Evolutionary conservation across 2,329 filamentous ascomycete species (phyloP).

Genomic region (Torrubiellomyces zombiae): DNA sequence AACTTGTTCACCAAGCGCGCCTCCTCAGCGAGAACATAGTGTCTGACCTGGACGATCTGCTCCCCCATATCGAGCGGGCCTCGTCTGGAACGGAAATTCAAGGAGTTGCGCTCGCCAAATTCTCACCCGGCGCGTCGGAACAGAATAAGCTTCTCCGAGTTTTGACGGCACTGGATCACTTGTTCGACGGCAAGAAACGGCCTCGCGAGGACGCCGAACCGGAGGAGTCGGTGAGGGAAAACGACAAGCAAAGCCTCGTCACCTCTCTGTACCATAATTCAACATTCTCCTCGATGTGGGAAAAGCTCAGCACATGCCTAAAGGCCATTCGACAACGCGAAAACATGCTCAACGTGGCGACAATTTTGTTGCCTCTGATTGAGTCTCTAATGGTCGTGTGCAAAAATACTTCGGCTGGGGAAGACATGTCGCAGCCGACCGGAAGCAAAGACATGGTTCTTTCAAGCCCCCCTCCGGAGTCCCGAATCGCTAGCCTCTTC

Average conservation of each 20-base stretch:
- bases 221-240: conserved; percentile 34
- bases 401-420: conserved; percentile 82
- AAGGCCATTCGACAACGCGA: conserved; percentile 78
- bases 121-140: conserved; percentile 88
- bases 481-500: conserved; percentile 76
- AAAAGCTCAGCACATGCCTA: conserved; percentile 77
- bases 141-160: conserved; percentile 91
- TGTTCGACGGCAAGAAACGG: conserved; percentile 72
- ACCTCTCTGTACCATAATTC: conserved; percentile 78
- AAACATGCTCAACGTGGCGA: conserved; percentile 93
- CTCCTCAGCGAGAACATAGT: conserved; percentile 72
- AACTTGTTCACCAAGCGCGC: conserved; percentile 78
- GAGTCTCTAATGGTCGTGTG: conserved; percentile 98
- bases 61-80: conserved; percentile 74
- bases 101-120: conserved; percentile 82
- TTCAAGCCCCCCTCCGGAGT: conserved; percentile 60
- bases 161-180: conserved; percentile 82
- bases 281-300: conserved; percentile 83
- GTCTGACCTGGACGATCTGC: conserved; percentile 65
- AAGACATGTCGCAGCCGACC: conserved; percentile 36
- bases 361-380: conserved; percentile 83
- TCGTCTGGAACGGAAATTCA: conserved; percentile 88
- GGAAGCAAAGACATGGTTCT: conserved; percentile 50
- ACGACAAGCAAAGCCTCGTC: conserved; percentile 68
- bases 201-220: conserved; percentile 28